Evolutionary conservation across 805 yeast species (phyloP).

Genomic region (Candida berthetii): DNA sequence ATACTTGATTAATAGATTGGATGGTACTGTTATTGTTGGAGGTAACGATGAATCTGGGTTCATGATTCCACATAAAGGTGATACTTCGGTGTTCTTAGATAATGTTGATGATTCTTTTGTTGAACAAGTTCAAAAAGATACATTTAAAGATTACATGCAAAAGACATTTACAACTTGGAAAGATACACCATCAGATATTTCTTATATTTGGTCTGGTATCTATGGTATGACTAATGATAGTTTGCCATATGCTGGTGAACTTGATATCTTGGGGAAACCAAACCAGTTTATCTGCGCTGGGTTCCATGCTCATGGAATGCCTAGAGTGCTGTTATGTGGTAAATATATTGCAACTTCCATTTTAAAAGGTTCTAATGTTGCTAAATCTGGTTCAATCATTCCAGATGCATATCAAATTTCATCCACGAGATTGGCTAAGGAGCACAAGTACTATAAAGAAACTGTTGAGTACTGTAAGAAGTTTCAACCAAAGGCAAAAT

Average conservation of each 20-base stretch:
- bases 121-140: conserved; percentile 15
- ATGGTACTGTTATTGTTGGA: conserved; percentile 33
- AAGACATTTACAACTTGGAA: conserved; percentile 27
- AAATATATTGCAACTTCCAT: conserved; percentile 29
- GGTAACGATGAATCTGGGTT: conserved; percentile 14
- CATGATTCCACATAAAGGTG: conserved; percentile 4
- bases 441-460: conserved; percentile 4
- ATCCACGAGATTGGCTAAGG: conserved; percentile 10
- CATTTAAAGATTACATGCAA: conserved; percentile 24
- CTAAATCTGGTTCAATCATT: conserved; percentile 9
- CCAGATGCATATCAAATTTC: conserved; percentile 12
- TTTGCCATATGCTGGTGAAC: conserved; percentile 37
- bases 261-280: conserved; percentile 18
- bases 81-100: conserved; percentile 18
- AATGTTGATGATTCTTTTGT: conserved; percentile 28
- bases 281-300: conserved; percentile 36
- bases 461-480: neutral
- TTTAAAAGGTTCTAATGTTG: conserved; percentile 4
- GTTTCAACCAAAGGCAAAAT: neutral
- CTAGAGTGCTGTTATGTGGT: conserved; percentile 35
- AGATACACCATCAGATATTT: conserved; percentile 16
- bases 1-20: conserved; percentile 31
- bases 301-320: conserved; percentile 48
- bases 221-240: conserved; percentile 36
- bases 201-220: conserved; percentile 37